Evolutionary conservation across 306 rosid genomes (phyloP).

Genomic region (Alnus rubra): DNA sequence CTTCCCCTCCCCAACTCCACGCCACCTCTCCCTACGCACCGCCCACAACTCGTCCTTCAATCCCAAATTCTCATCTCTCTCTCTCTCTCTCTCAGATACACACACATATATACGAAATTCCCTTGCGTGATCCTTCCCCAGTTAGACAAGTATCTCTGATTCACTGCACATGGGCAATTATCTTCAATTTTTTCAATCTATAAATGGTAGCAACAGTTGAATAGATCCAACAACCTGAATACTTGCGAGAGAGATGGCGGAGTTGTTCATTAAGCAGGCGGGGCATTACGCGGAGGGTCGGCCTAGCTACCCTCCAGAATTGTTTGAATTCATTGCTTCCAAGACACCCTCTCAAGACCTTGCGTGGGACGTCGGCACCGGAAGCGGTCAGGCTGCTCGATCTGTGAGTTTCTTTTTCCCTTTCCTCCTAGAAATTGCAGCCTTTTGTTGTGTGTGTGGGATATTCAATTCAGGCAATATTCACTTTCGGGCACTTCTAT

Average conservation of each 20-base stretch:
- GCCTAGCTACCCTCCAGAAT: conserved; percentile 62
- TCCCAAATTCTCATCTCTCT: too few species aligned
- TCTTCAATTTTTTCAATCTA: background rate
- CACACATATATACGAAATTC: too few species aligned
- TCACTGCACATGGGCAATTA: too few species aligned
- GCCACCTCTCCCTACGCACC: too few species aligned
- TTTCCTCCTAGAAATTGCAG: background rate
- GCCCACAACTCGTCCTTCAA: too few species aligned
- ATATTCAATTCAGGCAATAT: background rate
- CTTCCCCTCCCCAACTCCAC: too few species aligned
- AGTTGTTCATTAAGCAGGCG: conserved; percentile 57
- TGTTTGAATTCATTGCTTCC: conserved; percentile 68
- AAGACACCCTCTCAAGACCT: conserved; percentile 55
- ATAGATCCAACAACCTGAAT: background rate
- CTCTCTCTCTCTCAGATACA: too few species aligned
- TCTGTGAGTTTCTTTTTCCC: conserved; percentile 33
- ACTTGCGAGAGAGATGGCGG: conserved; percentile 29
- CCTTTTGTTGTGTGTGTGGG: background rate
- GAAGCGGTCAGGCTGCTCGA: conserved; percentile 83
- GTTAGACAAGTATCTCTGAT: too few species aligned
- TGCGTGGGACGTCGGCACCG: conserved; percentile 89
- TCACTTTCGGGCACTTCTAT: background rate
- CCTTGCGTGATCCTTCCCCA: too few species aligned
- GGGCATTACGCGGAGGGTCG: conserved; percentile 53
- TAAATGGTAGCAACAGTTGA: background rate